phyloP scores from a whole-genome alignment of 1,284 basidiomycete genomes.

The Cryptococcus deneoformans region DNA sequence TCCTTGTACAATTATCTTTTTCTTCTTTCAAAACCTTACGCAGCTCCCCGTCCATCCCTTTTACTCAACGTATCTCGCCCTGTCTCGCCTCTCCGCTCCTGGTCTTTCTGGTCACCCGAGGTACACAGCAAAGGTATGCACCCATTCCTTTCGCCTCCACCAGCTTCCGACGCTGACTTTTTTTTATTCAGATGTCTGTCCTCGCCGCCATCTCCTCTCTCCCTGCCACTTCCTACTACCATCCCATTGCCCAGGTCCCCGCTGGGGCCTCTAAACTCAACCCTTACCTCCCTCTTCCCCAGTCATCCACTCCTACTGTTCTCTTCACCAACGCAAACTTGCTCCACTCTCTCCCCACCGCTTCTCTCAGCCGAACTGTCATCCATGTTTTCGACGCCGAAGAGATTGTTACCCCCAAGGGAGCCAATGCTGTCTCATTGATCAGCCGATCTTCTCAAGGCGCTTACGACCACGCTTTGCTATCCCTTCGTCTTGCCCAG shows the following conservation, averaged over 20 bases:
- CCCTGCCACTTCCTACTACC: slow-evolving; percentile 34
- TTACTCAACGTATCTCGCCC: background rate
- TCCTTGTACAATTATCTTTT: background rate
- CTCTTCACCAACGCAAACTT: slow-evolving; percentile 42
- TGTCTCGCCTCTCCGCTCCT: background rate
- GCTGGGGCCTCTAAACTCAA: slow-evolving; percentile 32
- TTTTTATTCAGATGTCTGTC: slow-evolving; percentile 24
- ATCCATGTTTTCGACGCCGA: slow-evolving; percentile 40
- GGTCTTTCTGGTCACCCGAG: background rate
- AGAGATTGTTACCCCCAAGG: slow-evolving; percentile 27
- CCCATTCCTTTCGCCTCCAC: background rate
- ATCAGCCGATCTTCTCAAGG: slow-evolving; percentile 63
- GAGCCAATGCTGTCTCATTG: slow-evolving; percentile 53
- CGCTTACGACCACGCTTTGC: slow-evolving; percentile 68
- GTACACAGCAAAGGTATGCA: background rate
- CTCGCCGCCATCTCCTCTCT: slow-evolving; percentile 37
- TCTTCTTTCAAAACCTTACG: no score
- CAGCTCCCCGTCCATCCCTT: background rate
- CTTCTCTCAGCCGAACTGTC: slow-evolving; percentile 22
- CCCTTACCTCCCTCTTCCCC: slow-evolving; percentile 45
- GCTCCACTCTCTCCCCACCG: slow-evolving; percentile 38
- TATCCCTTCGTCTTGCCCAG: slow-evolving; percentile 66
- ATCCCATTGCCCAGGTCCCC: slow-evolving; percentile 33
- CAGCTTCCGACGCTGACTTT: background rate
- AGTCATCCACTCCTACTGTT: slow-evolving; percentile 20